phyloP scores from a whole-genome alignment of 1,284 basidiomycete genomes.

The Puccinia triticina region DNA sequence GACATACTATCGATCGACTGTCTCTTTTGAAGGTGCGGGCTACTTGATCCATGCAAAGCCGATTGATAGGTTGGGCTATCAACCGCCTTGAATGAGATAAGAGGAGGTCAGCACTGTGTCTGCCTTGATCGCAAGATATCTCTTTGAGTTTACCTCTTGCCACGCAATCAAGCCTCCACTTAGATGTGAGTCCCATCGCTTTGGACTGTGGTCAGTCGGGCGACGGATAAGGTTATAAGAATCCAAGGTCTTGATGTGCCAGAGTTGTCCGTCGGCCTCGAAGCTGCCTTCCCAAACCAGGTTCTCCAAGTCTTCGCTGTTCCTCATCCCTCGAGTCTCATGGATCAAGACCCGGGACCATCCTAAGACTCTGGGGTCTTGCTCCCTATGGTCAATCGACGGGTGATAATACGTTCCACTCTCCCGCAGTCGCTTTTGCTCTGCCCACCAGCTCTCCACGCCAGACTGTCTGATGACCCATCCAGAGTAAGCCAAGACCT shows the following conservation, averaged over 20 bases:
- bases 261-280: slow-evolving; percentile 9
- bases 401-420: neutral
- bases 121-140: too few relatives aligned
- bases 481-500: slow-evolving; percentile 36
- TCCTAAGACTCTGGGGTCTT: slow-evolving; percentile 8
- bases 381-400: neutral
- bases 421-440: neutral
- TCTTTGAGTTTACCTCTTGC: slow-evolving; percentile 10
- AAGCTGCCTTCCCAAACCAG: slow-evolving; percentile 30
- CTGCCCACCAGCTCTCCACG: slow-evolving; percentile 14
- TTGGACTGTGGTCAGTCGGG: slow-evolving; percentile 3
- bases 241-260: slow-evolving; percentile 20
- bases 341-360: slow-evolving; percentile 32
- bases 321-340: neutral
- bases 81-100: neutral
- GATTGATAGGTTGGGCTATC: slow-evolving; percentile 64
- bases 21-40: slow-evolving; percentile 63
- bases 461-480: slow-evolving; percentile 31
- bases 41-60: slow-evolving; percentile 54
- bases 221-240: slow-evolving; percentile 16
- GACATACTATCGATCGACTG: slow-evolving; percentile 58
- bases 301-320: neutral
- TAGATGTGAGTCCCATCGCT: neutral
- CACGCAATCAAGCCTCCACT: slow-evolving; percentile 37
- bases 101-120: neutral